These are phyloP conservation scores for Antrodiella citrinella DNA, from an alignment of 768 basidiomycete species.

Conservation along the genomic window DNA sequence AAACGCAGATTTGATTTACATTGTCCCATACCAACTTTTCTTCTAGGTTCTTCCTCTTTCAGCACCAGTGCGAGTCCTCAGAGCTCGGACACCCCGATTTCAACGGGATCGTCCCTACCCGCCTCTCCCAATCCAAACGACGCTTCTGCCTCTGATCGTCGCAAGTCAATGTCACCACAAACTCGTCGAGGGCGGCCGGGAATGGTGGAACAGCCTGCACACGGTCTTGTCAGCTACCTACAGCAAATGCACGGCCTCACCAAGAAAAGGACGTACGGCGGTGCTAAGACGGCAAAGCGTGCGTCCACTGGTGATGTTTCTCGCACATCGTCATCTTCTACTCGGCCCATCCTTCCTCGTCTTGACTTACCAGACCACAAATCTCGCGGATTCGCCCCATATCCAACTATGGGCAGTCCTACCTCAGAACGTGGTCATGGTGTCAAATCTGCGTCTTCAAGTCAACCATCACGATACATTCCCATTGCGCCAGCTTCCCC, in stretches of 20 bases:
- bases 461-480: background rate
- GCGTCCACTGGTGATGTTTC: background rate
- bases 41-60: background rate
- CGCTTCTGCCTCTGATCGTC: background rate
- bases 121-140: background rate
- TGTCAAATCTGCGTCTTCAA: background rate
- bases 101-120: slow-evolving; percentile 3
- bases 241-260: slow-evolving; percentile 64
- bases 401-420: background rate
- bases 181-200: slow-evolving; percentile 10
- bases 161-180: background rate
- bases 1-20: no score
- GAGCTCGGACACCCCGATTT: slow-evolving; percentile 1
- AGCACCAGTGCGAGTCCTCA: background rate
- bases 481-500: background rate
- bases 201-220: slow-evolving; percentile 16
- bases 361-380: slow-evolving; percentile 5
- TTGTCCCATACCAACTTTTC: background rate
- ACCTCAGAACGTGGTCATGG: background rate
- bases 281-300: slow-evolving; percentile 10
- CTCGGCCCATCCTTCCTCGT: slow-evolving; percentile 11
- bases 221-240: slow-evolving; percentile 51
- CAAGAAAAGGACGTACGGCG: slow-evolving; percentile 37
- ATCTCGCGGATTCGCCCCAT: background rate
- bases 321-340: slow-evolving; percentile 1